A percentile compares a stretch with the other conserved stretches of the same genome.
phyloP scores from a whole-genome alignment of 345 rosid genomes.

The Punica granatum region DNA sequence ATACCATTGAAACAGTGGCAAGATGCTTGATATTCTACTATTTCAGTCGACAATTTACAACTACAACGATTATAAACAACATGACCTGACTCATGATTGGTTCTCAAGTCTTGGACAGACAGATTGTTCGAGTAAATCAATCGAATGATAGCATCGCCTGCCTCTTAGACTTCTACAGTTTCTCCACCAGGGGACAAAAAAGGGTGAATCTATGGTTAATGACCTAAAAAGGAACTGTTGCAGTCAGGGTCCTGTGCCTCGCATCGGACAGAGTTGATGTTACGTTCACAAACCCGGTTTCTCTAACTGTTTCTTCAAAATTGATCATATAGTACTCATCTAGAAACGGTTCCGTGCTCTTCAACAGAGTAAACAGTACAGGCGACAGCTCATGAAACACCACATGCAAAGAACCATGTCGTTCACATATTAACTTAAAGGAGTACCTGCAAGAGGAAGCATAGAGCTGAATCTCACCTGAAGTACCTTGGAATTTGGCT shows the following conservation, averaged over 20 bases:
- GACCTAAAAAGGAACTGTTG: slow-evolving; percentile 32
- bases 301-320: slow-evolving; percentile 39
- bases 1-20: too few relatives aligned
- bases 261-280: slow-evolving; percentile 39
- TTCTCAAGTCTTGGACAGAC: too few relatives aligned
- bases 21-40: background rate
- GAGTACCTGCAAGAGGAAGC: background rate
- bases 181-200: background rate
- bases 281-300: slow-evolving; percentile 38
- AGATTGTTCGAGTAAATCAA: background rate
- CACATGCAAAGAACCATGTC: background rate
- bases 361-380: slow-evolving; percentile 43
- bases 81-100: too few relatives aligned
- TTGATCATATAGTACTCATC: slow-evolving; percentile 46
- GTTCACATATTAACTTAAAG: background rate
- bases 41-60: too few relatives aligned
- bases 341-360: slow-evolving; percentile 57
- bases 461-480: slow-evolving; percentile 36
- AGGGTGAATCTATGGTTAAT: background rate
- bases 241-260: slow-evolving; percentile 43
- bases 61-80: background rate
- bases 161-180: background rate
- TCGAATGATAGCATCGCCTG: background rate
- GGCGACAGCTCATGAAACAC: slow-evolving; percentile 41
- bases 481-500: slow-evolving; percentile 56